These are phyloP conservation scores for Coemansia sp. DNA, from an alignment of 192 early-diverging fungal genomes.

Conservation along the genomic window DNA sequence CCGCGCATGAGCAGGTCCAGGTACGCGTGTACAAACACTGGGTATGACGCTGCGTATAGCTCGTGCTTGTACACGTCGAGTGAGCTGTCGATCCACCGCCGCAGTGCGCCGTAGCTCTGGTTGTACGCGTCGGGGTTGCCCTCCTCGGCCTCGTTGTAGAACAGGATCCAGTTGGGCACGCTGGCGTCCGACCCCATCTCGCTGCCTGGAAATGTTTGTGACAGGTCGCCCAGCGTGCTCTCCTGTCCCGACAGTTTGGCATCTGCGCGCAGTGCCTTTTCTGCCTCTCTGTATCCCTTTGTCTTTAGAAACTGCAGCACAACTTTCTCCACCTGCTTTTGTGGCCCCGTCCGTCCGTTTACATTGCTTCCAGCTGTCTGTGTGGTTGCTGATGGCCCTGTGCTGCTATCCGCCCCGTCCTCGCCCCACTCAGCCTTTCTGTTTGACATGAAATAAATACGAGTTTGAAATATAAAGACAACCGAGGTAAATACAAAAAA, in stretches of 20 bases:
- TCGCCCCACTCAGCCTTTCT: conserved; percentile 9
- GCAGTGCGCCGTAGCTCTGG: conserved; percentile 74
- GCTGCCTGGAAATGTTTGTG: conserved; percentile 45
- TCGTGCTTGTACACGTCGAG: conserved; percentile 95
- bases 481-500: background rate
- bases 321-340: conserved; percentile 61
- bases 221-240: conserved; percentile 54
- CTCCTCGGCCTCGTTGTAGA: conserved; percentile 72
- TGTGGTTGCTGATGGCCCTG: background rate
- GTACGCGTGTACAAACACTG: conserved; percentile 91
- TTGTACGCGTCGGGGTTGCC: conserved; percentile 86
- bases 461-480: background rate
- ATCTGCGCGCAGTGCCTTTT: conserved; percentile 67
- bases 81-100: conserved; percentile 91
- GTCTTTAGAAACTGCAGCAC: conserved; percentile 69
- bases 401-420: background rate
- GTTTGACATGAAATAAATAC: conserved; percentile 9
- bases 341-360: conserved; percentile 28
- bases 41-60: conserved; percentile 82
- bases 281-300: conserved; percentile 73
- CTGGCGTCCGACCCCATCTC: conserved; percentile 61
- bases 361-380: background rate
- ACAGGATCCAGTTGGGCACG: conserved; percentile 66
- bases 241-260: conserved; percentile 51
- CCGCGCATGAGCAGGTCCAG: conserved; percentile 75